Evolutionary conservation across 2,329 filamentous ascomycete genomes (phyloP).

Genomic region (Endoconidiophora laricicola): DNA sequence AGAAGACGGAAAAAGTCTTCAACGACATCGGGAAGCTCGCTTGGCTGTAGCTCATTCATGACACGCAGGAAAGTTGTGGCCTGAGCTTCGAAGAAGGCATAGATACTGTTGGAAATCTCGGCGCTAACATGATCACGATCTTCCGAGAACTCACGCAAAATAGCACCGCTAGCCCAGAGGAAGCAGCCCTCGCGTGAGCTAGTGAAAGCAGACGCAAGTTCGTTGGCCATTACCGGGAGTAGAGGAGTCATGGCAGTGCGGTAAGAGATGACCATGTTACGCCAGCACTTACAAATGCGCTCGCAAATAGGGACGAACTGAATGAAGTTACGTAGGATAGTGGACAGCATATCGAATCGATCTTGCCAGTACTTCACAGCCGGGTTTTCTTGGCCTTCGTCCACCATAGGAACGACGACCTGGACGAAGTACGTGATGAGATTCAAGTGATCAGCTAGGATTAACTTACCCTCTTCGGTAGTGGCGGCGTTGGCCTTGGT

Average conservation of each 20-base stretch:
- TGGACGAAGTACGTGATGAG: conserved; percentile 85
- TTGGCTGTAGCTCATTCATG: conserved; percentile 62
- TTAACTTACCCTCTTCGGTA: conserved; percentile 67
- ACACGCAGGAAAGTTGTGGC: conserved; percentile 77
- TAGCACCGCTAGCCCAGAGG: conserved; percentile 93
- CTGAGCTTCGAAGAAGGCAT: conserved; percentile 87
- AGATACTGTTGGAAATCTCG: conserved; percentile 72
- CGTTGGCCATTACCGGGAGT: conserved; percentile 71
- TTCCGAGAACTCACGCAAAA: conserved; percentile 87
- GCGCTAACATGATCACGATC: conserved; percentile 72
- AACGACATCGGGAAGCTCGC: conserved; percentile 67
- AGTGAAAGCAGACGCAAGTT: conserved; percentile 71
- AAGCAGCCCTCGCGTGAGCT: conserved; percentile 86
- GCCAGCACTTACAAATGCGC: conserved; percentile 85
- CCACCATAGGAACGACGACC: conserved; percentile 55
- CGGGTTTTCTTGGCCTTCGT: conserved; percentile 59
- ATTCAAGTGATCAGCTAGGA: conserved; percentile 82
- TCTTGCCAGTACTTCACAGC: conserved; percentile 94
- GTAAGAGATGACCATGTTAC: conserved; percentile 93
- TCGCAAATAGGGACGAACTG: conserved; percentile 79
- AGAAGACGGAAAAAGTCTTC: conserved; percentile 93
- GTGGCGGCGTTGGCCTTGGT: conserved; percentile 69
- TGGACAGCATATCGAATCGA: conserved; percentile 73
- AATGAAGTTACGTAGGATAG: conserved; percentile 76
- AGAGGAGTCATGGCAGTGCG: conserved; percentile 75